phyloP scores from a whole-genome alignment of 768 basidiomycete species.

The Panus rudis region DNA sequence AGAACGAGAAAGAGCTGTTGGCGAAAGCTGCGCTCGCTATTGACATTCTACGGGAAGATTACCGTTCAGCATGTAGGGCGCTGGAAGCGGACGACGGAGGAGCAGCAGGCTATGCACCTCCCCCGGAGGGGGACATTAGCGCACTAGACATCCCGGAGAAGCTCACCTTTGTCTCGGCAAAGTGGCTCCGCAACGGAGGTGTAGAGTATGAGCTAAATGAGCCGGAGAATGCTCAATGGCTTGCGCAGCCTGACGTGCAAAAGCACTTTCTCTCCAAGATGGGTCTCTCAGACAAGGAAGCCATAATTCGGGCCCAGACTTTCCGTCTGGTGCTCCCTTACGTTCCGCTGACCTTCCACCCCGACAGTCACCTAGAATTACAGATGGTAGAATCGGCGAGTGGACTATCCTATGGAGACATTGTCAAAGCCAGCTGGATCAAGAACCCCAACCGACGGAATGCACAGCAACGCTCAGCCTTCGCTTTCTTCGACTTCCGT shows the following conservation, averaged over 20 bases:
- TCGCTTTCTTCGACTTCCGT: slow-evolving; percentile 18
- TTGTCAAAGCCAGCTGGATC: slow-evolving; percentile 20
- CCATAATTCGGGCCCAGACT: too few relatives aligned
- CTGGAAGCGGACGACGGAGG: too few relatives aligned
- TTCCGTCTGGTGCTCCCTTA: too few relatives aligned
- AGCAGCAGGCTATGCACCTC: too few relatives aligned
- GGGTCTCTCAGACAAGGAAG: too few relatives aligned
- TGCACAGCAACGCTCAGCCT: slow-evolving; percentile 15
- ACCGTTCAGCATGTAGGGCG: background rate
- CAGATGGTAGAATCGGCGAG: slow-evolving; percentile 13
- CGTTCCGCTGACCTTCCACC: slow-evolving; percentile 17
- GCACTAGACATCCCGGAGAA: background rate
- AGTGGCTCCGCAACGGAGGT: slow-evolving; percentile 7
- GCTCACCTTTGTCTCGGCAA: background rate
- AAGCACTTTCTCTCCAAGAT: too few relatives aligned
- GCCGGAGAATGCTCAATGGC: slow-evolving; percentile 13
- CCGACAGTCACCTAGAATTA: background rate
- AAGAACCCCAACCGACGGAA: slow-evolving; percentile 16
- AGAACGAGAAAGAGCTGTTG: slow-evolving; percentile 9
- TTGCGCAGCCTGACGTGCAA: too few relatives aligned
- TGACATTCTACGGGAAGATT: slow-evolving; percentile 2
- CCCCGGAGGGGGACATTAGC: too few relatives aligned
- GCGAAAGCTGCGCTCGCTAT: slow-evolving; percentile 14
- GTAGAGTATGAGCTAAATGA: slow-evolving; percentile 13
- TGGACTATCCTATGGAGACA: background rate